Evolutionary conservation across 116 monocot genomes (phyloP).

Genomic region (Cymodocea nodosa): DNA sequence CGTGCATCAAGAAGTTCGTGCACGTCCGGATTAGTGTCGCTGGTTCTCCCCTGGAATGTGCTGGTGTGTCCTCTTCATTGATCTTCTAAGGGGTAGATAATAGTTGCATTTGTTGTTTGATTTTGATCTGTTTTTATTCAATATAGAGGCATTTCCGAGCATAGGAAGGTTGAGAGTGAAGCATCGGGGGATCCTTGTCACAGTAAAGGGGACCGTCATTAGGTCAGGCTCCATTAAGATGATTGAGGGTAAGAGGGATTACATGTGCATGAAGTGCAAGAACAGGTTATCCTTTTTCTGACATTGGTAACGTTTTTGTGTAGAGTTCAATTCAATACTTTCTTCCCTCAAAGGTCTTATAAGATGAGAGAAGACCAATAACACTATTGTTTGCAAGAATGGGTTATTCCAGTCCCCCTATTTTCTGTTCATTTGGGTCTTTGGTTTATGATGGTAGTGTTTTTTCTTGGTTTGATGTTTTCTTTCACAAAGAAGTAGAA

Average conservation of each 20-base stretch:
- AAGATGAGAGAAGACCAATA: no score
- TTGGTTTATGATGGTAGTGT: no score
- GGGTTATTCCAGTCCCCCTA: no score
- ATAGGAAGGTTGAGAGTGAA: constrained; percentile 84
- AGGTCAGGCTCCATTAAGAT: constrained; percentile 86
- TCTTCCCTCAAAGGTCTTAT: no score
- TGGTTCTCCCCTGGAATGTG: constrained; percentile 82
- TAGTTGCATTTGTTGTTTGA: not conserved
- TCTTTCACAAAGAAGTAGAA: no score
- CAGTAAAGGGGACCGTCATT: constrained; percentile 87
- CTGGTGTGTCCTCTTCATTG: constrained; percentile 29
- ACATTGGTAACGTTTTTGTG: no score
- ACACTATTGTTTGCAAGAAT: no score
- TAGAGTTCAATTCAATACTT: no score
- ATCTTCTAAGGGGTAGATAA: not conserved
- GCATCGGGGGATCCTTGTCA: constrained; percentile 73
- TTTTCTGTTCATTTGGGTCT: no score
- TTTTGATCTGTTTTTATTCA: not conserved
- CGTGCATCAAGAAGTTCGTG: constrained; percentile 45
- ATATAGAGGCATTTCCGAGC: constrained; percentile 69
- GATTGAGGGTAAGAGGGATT: constrained; percentile 90
- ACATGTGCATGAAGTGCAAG: constrained; percentile 86
- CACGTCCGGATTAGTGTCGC: constrained; percentile 69
- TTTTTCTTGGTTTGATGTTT: no score
- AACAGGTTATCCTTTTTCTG: constrained; percentile 23